Percentiles rank a stretch among this genome's conserved stretches.
These are phyloP conservation scores for Pseudognaphalium luteoalbum DNA, from an alignment of 129 eudicot genomes.

Conservation along the genomic window DNA sequence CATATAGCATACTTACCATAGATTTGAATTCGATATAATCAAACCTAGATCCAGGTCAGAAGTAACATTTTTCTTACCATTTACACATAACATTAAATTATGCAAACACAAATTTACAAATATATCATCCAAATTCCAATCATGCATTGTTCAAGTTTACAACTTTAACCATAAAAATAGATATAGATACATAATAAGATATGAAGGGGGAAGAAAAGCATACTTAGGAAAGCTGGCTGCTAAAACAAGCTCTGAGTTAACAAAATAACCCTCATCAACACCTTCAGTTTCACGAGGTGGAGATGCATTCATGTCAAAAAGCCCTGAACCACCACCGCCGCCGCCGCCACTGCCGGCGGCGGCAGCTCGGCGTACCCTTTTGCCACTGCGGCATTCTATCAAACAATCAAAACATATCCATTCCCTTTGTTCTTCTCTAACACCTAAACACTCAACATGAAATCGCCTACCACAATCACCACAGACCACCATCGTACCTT, in stretches of 20 bases:
- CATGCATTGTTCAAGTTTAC: background rate
- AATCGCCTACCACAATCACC: slow-evolving; percentile 45
- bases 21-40: background rate
- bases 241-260: slow-evolving; percentile 35
- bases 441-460: slow-evolving; percentile 44
- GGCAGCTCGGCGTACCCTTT: slow-evolving; percentile 14
- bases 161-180: background rate
- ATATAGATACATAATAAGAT: background rate
- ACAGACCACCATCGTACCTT: slow-evolving; percentile 34
- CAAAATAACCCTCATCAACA: slow-evolving; percentile 25
- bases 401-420: slow-evolving; percentile 53
- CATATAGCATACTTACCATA: background rate
- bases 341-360: slow-evolving; percentile 7
- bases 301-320: slow-evolving; percentile 49
- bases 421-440: slow-evolving; percentile 28
- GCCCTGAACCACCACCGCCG: slow-evolving; percentile 34
- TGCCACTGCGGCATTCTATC: slow-evolving; percentile 32
- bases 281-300: slow-evolving; percentile 45
- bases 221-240: slow-evolving; percentile 39
- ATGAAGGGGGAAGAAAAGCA: background rate
- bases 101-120: background rate
- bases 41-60: slow-evolving; percentile 12
- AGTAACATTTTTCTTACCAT: slow-evolving; percentile 12
- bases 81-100: background rate
- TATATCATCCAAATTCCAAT: background rate